Percentiles rank a stretch among this genome's conserved stretches.
Conservation (phyloP, 345 rosid genomes). For the Cardiospermum halicacabum region DNA sequence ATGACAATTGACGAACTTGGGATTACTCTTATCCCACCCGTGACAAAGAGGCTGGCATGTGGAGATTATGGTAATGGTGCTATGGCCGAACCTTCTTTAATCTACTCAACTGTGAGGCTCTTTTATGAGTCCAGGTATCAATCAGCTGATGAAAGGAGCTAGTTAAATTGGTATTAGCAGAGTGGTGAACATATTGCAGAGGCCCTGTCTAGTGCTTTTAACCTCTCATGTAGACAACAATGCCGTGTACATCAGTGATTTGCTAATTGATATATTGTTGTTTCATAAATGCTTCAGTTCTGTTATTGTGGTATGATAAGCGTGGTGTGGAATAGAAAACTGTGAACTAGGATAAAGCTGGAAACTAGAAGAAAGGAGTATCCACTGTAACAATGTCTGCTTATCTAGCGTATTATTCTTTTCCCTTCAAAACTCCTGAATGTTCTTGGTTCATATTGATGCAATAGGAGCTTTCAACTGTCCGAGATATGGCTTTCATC, state of each 20-base stretch:
- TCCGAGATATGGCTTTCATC: neutral
- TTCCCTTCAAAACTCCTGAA: neutral
- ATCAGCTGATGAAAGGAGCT: conserved; percentile 16
- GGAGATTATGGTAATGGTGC: conserved; percentile 90
- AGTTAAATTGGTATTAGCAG: neutral
- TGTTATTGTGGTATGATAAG: neutral
- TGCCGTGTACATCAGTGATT: neutral
- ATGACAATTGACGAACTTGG: conserved; percentile 83
- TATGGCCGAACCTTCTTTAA: conserved; percentile 85
- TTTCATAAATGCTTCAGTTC: neutral
- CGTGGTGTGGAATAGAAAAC: neutral
- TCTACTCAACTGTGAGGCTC: conserved; percentile 71
- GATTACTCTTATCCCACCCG: conserved; percentile 77
- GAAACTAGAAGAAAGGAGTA: neutral
- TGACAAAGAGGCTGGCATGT: conserved; percentile 76
- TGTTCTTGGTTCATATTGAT: neutral
- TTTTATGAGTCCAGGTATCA: conserved; percentile 57
- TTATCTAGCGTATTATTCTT: neutral
- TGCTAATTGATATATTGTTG: neutral
- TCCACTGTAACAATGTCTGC: neutral
- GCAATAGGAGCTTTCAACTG: neutral
- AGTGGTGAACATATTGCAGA: conserved; percentile 2
- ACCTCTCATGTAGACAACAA: neutral
- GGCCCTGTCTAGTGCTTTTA: neutral
- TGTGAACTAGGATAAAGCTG: neutral